Evolutionary conservation across 495 filamentous ascomycete species (phyloP).

Genomic region (Penicillium egyptiacum): DNA sequence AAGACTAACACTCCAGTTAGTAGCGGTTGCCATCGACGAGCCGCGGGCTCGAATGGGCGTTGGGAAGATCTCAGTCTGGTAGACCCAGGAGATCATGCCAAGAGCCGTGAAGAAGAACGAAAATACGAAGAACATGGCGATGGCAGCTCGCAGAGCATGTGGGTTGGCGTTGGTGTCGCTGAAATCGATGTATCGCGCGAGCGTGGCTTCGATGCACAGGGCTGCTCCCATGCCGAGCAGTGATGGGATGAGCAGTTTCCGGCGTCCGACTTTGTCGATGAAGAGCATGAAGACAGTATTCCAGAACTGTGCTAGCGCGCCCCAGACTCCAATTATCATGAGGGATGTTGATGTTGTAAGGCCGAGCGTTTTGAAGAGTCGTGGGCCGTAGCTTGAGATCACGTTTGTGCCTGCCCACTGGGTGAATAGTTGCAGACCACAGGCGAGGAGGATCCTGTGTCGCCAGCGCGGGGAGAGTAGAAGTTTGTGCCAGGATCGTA

Average conservation of each 20-base stretch:
- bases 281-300: slow-evolving; percentile 52
- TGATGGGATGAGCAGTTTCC: slow-evolving; percentile 53
- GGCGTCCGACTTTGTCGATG: slow-evolving; percentile 53
- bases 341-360: slow-evolving; percentile 47
- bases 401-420: slow-evolving; percentile 55
- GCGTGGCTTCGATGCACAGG: slow-evolving; percentile 49
- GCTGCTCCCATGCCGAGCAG: slow-evolving; percentile 53
- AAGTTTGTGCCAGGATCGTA: slow-evolving; percentile 46
- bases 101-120: slow-evolving; percentile 55
- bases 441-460: slow-evolving; percentile 51
- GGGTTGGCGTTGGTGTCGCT: slow-evolving; percentile 28
- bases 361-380: slow-evolving; percentile 50
- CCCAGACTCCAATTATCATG: slow-evolving; percentile 54
- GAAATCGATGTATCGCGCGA: slow-evolving; percentile 36
- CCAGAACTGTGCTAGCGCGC: slow-evolving; percentile 51
- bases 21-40: slow-evolving; percentile 51
- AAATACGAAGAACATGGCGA: slow-evolving; percentile 59
- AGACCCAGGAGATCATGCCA: slow-evolving; percentile 57
- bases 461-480: slow-evolving; percentile 44
- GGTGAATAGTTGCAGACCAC: slow-evolving; percentile 54
- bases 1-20: slow-evolving; percentile 56
- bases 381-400: slow-evolving; percentile 52
- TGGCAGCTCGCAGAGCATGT: slow-evolving; percentile 51
- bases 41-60: slow-evolving; percentile 54
- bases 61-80: slow-evolving; percentile 59